Base-by-base conservation (phyloP, 2,329 filamentous ascomycete species). In the Atkinsonella texensis region DNA sequence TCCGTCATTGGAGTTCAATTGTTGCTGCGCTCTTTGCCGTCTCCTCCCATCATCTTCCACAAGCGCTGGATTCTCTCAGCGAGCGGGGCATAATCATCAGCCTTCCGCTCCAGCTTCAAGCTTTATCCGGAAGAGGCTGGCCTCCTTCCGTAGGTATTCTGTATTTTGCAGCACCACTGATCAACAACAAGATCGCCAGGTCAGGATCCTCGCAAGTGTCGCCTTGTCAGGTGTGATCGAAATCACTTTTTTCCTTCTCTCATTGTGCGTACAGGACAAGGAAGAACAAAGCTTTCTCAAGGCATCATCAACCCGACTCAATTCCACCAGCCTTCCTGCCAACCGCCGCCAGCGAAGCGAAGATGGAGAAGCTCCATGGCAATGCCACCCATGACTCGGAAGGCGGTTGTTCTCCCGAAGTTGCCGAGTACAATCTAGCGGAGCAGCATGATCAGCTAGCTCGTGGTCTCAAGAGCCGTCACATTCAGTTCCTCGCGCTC, bases 401-500 rank as follows among this genome's bases (percentile, higher is more conserved):
- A 58, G 57, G 46, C 52, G 57, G 57, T 43, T 35, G 46, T 11
- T 56, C 57, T 9, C 57, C 51, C 51, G 56, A 60, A 35, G 55
- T 46, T 13, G 54, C 59, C 49, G 67, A 70, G 56, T 65, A 63
- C 54, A 63, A 65, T 47, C 66, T 74, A 18, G 64, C 67, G 15
- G 52, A 58, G 13, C 60, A 70, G 41, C 57, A 68, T 23, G 65
- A 70, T 46, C 74, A 79, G 58, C 70, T 80, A 3, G 64, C 76
- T 60, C 72, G 79, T 52, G 77, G 77, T 15, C 70, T 81, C 51
- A 80, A 81, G 67, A 77, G 74, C 59, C 70, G 78, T 38, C 78
- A 81, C 56, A 78, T 81, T 41, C 79, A 81, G 58, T 80, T 82
- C 63, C 67, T 82, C 39, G 79, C 79, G 20, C 68, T 81, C 13